These are phyloP conservation scores for Withania somnifera DNA, from an alignment of 305 asterid genomes.

Conservation along the genomic window DNA sequence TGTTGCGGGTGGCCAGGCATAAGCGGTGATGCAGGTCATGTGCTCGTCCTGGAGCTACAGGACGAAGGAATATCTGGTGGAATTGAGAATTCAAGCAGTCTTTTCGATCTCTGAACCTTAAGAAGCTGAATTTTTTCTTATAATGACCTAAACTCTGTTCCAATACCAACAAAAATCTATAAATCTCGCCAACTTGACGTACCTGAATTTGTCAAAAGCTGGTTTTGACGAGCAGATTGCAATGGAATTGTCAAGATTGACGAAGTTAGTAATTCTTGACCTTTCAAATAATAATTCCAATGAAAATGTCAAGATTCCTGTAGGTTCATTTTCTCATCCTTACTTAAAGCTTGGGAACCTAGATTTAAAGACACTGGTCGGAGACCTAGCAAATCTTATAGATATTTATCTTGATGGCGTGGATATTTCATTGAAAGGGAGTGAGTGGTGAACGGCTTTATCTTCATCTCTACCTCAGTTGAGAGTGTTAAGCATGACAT, in stretches of 20 bases:
- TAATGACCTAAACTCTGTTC: slow-evolving; percentile 24
- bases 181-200: slow-evolving; percentile 27
- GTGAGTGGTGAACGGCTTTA: slow-evolving; percentile 37
- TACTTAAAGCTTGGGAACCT: too few species aligned
- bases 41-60: slow-evolving; percentile 36
- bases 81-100: slow-evolving; percentile 17
- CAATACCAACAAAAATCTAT: slow-evolving; percentile 34
- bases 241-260: slow-evolving; percentile 23
- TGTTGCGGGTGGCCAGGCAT: slow-evolving; percentile 34
- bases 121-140: slow-evolving; percentile 42
- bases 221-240: slow-evolving; percentile 55
- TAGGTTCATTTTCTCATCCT: too few species aligned
- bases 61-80: slow-evolving; percentile 19
- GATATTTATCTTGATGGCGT: slow-evolving; percentile 56
- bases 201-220: slow-evolving; percentile 45
- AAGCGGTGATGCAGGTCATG: slow-evolving; percentile 21
- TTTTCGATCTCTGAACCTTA: slow-evolving; percentile 32
- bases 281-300: too few species aligned
- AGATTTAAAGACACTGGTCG: slow-evolving; percentile 23
- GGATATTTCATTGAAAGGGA: slow-evolving; percentile 22
- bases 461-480: slow-evolving; percentile 39
- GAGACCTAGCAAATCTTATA: slow-evolving; percentile 27
- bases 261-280: slow-evolving; percentile 13
- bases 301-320: too few species aligned
- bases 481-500: slow-evolving; percentile 15